phyloP scores from a whole-genome alignment of 2,329 filamentous ascomycete species.

The Ustilaginoidea virens region DNA sequence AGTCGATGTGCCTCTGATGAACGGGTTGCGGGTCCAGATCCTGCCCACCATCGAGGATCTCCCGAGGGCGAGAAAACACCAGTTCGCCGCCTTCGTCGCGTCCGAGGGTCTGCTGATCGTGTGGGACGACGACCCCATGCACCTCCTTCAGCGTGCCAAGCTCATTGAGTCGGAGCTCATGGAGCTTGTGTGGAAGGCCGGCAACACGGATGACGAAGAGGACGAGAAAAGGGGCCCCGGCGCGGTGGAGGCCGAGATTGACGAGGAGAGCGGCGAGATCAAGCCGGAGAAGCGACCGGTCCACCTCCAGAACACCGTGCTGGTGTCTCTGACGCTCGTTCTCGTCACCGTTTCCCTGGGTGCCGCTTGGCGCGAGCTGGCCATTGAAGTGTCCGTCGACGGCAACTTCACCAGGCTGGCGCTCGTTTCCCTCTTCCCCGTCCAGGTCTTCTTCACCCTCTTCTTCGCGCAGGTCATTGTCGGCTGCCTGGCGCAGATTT shows the following conservation, averaged over 20 bases:
- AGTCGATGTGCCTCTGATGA: conserved; percentile 59
- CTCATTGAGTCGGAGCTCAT: conserved; percentile 63
- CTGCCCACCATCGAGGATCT: conserved; percentile 57
- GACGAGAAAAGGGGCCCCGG: conserved; percentile 33
- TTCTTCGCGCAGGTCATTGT: conserved; percentile 71
- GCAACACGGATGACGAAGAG: conserved; percentile 36
- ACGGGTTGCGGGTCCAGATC: conserved; percentile 64
- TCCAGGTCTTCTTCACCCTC: conserved; percentile 68
- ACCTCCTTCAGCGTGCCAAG: conserved; percentile 53
- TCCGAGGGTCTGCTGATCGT: conserved; percentile 57
- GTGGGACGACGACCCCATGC: conserved; percentile 67
- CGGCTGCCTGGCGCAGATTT: conserved; percentile 58
- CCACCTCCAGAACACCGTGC: conserved; percentile 53
- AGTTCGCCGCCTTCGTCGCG: conserved; percentile 67
- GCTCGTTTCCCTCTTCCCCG: conserved; percentile 48
- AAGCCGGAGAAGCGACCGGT: conserved; percentile 50
- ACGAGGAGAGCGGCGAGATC: conserved; percentile 55
- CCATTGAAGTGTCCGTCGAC: conserved; percentile 53
- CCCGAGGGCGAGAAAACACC: conserved; percentile 56
- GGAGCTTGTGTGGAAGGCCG: conserved; percentile 58
- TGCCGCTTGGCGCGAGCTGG: conserved; percentile 53
- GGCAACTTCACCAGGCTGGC: conserved; percentile 44
- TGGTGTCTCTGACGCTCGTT: conserved; percentile 51
- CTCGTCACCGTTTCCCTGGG: conserved; percentile 53
- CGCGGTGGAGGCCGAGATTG: conserved; percentile 40